These are phyloP conservation scores for Astragalus membranaceus DNA, from an alignment of 306 rosid species.

Conservation along the genomic window DNA sequence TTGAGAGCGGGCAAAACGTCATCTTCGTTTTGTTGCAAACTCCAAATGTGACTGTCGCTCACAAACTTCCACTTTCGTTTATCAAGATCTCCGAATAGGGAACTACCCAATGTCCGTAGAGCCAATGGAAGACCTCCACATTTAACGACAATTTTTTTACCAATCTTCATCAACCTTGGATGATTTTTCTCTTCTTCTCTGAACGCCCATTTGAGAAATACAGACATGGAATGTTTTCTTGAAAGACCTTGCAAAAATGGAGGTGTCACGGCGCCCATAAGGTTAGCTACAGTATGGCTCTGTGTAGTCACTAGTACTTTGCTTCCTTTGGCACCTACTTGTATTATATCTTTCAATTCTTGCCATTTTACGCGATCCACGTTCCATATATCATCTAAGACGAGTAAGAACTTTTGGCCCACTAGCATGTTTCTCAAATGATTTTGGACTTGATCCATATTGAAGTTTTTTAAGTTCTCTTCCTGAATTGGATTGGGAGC, in stretches of 20 bases:
- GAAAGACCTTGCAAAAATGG: neutral
- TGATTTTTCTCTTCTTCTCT: neutral
- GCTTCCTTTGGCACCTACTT: neutral
- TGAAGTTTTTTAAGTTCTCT: neutral
- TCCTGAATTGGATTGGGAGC: neutral
- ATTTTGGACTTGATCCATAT: neutral
- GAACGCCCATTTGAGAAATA: conserved; percentile 29
- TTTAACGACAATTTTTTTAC: conserved; percentile 11
- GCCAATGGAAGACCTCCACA: conserved; percentile 32
- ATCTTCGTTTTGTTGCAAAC: neutral
- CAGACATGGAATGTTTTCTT: neutral
- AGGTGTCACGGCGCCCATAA: neutral
- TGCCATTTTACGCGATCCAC: neutral
- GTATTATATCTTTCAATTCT: neutral
- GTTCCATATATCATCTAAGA: neutral
- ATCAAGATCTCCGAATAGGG: neutral
- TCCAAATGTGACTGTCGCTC: conserved; percentile 31
- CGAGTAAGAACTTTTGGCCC: neutral
- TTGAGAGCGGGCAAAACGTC: conserved; percentile 23
- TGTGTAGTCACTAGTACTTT: conserved; percentile 10
- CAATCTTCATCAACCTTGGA: conserved; percentile 11
- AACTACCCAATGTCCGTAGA: conserved; percentile 20
- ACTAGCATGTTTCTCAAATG: neutral
- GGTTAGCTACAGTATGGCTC: neutral
- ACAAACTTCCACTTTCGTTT: neutral